A percentile compares a stretch with the other conserved stretches of the same genome.
Conservation (phyloP, 2,329 filamentous ascomycete species). For the Cladorrhinum sp. region DNA sequence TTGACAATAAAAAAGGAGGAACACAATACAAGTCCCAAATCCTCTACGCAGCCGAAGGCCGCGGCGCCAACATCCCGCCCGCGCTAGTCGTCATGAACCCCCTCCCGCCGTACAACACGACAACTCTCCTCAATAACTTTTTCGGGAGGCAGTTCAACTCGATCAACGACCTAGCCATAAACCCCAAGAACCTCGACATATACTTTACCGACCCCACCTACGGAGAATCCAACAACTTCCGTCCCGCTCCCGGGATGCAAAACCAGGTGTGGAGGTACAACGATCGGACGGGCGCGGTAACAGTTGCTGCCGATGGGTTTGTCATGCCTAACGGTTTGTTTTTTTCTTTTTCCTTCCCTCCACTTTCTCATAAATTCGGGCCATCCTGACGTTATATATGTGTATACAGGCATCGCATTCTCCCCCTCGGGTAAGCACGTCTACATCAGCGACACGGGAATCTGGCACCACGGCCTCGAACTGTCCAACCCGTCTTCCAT, state of each 20-base stretch:
- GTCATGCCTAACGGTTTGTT: conserved; percentile 46
- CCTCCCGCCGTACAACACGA: conserved; percentile 47
- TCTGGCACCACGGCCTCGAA: conserved; percentile 24
- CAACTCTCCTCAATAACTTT: conserved; percentile 56
- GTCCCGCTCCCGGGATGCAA: conserved; percentile 49
- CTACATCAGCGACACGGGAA: conserved; percentile 58
- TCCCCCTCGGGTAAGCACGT: conserved; percentile 49
- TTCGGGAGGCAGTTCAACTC: conserved; percentile 61
- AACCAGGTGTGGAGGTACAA: conserved; percentile 60
- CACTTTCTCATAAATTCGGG: neutral
- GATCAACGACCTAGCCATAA: conserved; percentile 55
- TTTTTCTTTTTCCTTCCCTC: neutral
- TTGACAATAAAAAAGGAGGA: conserved; percentile 37
- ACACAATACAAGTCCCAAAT: conserved; percentile 50
- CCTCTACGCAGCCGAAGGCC: conserved; percentile 49
- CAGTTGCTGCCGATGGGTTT: conserved; percentile 57
- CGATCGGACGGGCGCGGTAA: conserved; percentile 47
- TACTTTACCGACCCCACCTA: conserved; percentile 65
- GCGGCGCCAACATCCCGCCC: conserved; percentile 41
- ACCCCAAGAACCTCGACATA: conserved; percentile 52
- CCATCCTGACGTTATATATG: neutral
- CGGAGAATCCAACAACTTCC: conserved; percentile 56
- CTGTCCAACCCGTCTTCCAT: conserved; percentile 27
- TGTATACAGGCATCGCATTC: conserved; percentile 45
- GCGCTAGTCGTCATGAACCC: conserved; percentile 45